These are phyloP conservation scores for Sugiyamaella pinicola DNA, from an alignment of 1,139 yeast genomes.

Conservation along the genomic window DNA sequence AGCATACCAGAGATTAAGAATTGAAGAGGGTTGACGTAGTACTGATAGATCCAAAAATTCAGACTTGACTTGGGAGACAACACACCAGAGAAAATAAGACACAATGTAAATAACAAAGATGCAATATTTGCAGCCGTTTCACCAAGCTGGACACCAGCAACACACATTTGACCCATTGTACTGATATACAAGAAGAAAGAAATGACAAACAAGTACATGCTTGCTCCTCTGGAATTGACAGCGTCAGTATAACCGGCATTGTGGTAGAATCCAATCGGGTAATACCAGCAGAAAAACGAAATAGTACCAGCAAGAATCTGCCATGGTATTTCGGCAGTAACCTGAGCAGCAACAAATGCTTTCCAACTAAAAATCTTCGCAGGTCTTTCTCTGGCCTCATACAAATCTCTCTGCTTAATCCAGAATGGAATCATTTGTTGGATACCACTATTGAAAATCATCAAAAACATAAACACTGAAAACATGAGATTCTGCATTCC, in stretches of 20 bases:
- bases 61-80: constrained; percentile 60
- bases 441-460: constrained; percentile 61
- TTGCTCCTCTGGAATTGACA: constrained; percentile 62
- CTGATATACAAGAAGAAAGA: constrained; percentile 62
- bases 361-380: constrained; percentile 66
- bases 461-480: constrained; percentile 66
- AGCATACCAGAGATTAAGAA: constrained; percentile 65
- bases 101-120: constrained; percentile 63
- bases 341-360: constrained; percentile 62
- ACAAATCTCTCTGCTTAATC: constrained; percentile 71
- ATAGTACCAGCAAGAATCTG: constrained; percentile 64
- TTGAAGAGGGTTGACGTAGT: constrained; percentile 69
- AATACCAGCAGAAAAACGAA: constrained; percentile 75
- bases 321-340: constrained; percentile 77
- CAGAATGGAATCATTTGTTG: constrained; percentile 77
- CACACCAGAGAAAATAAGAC: constrained; percentile 82
- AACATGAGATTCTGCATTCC: constrained; percentile 54
- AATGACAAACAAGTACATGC: constrained; percentile 61
- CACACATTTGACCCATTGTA: constrained; percentile 64
- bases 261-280: constrained; percentile 63
- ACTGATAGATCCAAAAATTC: constrained; percentile 72
- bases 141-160: constrained; percentile 65
- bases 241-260: constrained; percentile 51
- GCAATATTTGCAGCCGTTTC: constrained; percentile 76
- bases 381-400: constrained; percentile 91